These are phyloP conservation scores for Aspergillus quadrilineatus DNA, from an alignment of 2,329 filamentous ascomycete species.

Conservation along the genomic window DNA sequence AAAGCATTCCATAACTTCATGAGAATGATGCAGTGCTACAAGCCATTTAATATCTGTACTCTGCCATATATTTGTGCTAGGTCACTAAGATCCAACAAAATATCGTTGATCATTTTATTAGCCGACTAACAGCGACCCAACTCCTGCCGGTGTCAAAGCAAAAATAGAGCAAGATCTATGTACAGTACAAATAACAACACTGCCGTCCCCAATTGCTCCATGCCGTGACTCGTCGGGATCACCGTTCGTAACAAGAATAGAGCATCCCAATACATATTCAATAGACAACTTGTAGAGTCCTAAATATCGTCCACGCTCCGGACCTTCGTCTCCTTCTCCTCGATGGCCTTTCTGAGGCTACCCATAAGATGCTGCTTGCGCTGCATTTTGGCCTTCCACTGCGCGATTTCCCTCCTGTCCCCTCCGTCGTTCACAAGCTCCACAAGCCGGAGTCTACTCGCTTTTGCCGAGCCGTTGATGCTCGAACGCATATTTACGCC, in stretches of 20 bases:
- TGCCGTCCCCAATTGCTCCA: constrained; percentile 5
- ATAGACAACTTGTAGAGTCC: constrained; percentile 6
- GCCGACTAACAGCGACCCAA: not conserved
- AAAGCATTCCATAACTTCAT: too few species aligned
- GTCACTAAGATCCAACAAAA: not conserved
- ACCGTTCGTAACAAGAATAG: constrained; percentile 8
- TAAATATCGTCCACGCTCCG: constrained; percentile 35
- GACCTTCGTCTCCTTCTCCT: constrained; percentile 35
- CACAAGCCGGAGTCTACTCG: constrained; percentile 34
- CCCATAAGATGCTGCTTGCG: constrained; percentile 37
- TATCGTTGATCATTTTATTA: constrained; percentile 3
- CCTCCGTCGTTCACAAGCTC: constrained; percentile 27
- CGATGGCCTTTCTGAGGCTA: constrained; percentile 38
- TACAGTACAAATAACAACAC: constrained; percentile 12
- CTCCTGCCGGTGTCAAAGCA: constrained; percentile 9
- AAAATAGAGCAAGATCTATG: constrained; percentile 13
- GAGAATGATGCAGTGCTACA: too few species aligned
- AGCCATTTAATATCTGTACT: too few species aligned
- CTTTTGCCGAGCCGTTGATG: constrained; percentile 35
- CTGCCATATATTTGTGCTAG: too few species aligned
- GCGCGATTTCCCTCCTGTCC: constrained; percentile 30
- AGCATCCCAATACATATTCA: constrained; percentile 7
- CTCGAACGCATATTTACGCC: constrained; percentile 35
- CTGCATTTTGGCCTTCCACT: constrained; percentile 38
- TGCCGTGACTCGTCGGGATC: constrained; percentile 11